Percentiles rank a stretch among this genome's conserved stretches.
phyloP scores from a whole-genome alignment of 179 eudicot genomes.

The Vitellaria paradoxa region DNA sequence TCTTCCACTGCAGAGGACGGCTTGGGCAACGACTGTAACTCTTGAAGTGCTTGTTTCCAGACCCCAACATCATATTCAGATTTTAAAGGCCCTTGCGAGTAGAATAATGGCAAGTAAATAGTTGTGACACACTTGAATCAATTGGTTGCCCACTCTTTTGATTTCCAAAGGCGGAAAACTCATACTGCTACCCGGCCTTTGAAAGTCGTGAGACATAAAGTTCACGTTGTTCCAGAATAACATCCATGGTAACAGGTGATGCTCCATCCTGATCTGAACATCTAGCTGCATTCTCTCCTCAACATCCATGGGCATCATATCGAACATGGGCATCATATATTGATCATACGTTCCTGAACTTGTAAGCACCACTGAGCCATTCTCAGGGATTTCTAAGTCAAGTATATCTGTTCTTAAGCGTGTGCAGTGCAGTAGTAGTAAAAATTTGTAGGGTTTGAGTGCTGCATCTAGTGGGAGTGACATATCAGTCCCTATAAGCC shows the following conservation, averaged over 20 bases:
- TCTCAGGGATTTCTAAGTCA: background rate
- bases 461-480: background rate
- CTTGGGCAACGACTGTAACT: background rate
- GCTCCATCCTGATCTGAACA: constrained; percentile 1
- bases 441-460: background rate
- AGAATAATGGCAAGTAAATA: constrained; percentile 8
- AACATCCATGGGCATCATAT: background rate
- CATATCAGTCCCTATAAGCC: background rate
- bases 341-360: too few species aligned
- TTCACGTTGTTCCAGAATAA: background rate
- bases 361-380: background rate
- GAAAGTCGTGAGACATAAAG: background rate
- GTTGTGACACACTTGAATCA: background rate
- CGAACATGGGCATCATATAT: too few species aligned
- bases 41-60: background rate
- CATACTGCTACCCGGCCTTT: too few species aligned
- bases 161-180: background rate
- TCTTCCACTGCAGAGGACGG: background rate
- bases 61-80: background rate
- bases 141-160: background rate
- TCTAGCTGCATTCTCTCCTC: background rate
- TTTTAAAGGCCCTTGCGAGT: constrained; percentile 6
- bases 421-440: background rate
- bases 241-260: constrained; percentile 2
- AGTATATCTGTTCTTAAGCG: background rate